Percentiles rank a stretch among this genome's conserved stretches.
These are phyloP conservation scores for Cladophialophora exuberans DNA, from an alignment of 2,329 filamentous ascomycete species.

Conservation along the genomic window DNA sequence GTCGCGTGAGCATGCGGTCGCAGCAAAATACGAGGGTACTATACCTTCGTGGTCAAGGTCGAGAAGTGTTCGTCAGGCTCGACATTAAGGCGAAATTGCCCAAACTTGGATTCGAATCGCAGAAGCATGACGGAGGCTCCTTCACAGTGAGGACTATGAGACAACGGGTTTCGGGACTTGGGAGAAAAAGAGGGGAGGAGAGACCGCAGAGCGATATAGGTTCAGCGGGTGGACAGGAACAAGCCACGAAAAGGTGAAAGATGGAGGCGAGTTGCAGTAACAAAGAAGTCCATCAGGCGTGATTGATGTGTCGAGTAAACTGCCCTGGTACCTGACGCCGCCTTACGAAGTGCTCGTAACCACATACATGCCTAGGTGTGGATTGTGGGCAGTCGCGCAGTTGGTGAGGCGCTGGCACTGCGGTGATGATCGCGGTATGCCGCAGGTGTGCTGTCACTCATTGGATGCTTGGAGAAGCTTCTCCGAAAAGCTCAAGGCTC, in stretches of 20 bases:
- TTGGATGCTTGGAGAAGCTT: conserved; percentile 1
- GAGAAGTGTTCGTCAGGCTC: conserved; percentile 74
- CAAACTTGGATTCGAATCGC: conserved; percentile 86
- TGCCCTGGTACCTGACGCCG: no score
- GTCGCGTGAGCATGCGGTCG: not conserved
- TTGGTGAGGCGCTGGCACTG: not conserved
- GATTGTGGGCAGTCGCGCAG: no score
- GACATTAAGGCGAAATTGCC: conserved; percentile 83
- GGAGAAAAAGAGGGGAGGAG: not conserved
- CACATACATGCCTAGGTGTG: no score
- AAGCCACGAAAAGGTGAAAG: not conserved
- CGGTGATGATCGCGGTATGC: no score
- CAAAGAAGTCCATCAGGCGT: conserved; percentile 4
- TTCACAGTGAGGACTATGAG: not conserved
- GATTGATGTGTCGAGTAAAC: no score
- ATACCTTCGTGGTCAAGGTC: conserved; percentile 54
- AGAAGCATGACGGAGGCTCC: conserved; percentile 67
- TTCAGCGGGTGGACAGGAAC: not conserved
- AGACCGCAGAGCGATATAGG: not conserved
- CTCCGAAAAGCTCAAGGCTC: no score
- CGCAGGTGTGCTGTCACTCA: no score
- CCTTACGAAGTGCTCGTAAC: no score
- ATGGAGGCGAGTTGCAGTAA: not conserved
- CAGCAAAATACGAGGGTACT: not conserved
- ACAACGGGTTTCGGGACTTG: not conserved